phyloP scores from a whole-genome alignment of 164 flowering plant species.

The Berberis vulgaris region DNA sequence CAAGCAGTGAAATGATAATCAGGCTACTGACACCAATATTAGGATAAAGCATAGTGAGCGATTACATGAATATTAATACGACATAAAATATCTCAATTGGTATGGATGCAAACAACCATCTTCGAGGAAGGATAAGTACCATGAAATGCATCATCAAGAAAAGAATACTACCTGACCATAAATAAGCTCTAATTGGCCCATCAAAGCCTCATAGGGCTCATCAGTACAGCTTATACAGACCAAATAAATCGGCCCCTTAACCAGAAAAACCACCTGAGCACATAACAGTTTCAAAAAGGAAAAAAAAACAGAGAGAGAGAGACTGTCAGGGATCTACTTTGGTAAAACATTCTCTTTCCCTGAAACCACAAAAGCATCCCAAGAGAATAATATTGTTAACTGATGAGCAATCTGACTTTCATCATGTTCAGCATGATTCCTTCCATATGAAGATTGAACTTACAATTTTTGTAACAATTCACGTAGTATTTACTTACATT shows the following conservation, averaged over 20 bases:
- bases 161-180: conserved; percentile 78
- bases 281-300: not conserved
- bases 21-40: no score
- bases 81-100: not conserved
- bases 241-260: conserved; percentile 88
- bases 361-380: no score
- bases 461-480: no score
- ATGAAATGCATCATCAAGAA: not conserved
- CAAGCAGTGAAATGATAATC: no score
- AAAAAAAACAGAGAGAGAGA: not conserved
- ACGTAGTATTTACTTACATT: no score
- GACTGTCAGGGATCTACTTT: not conserved
- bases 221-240: conserved; percentile 99
- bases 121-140: not conserved
- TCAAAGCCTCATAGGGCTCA: conserved; percentile 80
- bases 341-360: no score
- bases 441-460: no score
- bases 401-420: no score
- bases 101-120: not conserved
- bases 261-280: conserved; percentile 87
- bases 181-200: conserved; percentile 79
- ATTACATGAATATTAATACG: not conserved
- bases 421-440: no score
- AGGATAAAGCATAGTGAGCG: no score
- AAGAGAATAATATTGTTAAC: no score